Conservation (phyloP, 2,329 filamentous ascomycete genomes). For the Chalaropsis ovoidea region DNA sequence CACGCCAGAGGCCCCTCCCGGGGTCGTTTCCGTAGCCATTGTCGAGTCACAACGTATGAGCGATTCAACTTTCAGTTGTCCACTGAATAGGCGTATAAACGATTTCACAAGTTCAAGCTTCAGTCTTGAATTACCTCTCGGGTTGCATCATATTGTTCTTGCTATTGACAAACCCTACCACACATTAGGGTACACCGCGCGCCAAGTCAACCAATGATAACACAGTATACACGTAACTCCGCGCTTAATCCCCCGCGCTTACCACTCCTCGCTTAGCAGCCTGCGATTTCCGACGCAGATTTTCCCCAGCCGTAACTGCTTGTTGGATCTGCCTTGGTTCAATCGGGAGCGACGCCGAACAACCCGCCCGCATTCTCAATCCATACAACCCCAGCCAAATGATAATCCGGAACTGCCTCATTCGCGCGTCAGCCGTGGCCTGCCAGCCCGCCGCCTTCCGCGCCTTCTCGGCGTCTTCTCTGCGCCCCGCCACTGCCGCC, state of each 20-base stretch:
- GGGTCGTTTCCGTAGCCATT: neutral
- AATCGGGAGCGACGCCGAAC: neutral
- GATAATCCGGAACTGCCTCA: slow-evolving; percentile 27
- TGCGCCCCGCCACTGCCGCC: slow-evolving; percentile 15
- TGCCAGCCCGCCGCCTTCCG: slow-evolving; percentile 20
- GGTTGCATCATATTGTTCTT: neutral
- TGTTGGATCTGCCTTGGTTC: neutral
- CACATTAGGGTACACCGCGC: neutral
- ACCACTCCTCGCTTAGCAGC: neutral
- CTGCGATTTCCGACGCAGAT: slow-evolving; percentile 16
- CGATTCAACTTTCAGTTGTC: neutral
- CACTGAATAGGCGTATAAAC: neutral
- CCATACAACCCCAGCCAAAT: slow-evolving; percentile 22
- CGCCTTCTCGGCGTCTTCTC: slow-evolving; percentile 19
- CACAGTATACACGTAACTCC: neutral
- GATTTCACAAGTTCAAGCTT: neutral
- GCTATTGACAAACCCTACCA: neutral
- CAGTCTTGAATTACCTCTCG: neutral
- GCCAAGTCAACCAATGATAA: neutral
- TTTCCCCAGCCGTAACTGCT: slow-evolving; percentile 15
- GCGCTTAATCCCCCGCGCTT: neutral
- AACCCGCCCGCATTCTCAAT: neutral
- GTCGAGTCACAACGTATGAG: neutral
- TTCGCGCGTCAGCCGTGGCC: slow-evolving; percentile 1
- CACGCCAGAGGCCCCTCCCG: neutral